Conservation (phyloP, 2,329 filamentous ascomycete genomes). For the Dothiorella sarmentorum region DNA sequence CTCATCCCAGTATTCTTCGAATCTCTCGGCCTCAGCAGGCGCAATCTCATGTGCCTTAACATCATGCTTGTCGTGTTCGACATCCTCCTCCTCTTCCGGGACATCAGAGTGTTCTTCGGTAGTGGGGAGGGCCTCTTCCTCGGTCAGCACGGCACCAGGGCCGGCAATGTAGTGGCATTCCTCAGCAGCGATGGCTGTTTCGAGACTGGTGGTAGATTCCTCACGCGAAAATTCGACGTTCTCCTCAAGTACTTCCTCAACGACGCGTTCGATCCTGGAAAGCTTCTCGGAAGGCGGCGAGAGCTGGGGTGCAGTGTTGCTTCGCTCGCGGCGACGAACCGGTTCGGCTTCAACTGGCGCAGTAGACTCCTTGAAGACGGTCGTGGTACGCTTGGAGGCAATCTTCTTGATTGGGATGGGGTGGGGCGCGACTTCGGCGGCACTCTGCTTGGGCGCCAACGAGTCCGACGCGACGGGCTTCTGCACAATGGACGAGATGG, state of each 20-base stretch:
- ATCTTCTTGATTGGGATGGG: constrained; percentile 1
- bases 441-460: background rate
- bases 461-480: constrained; percentile 1
- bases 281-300: constrained; percentile 11
- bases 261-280: background rate
- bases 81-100: constrained; percentile 34
- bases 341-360: background rate
- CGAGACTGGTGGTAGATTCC: constrained; percentile 14
- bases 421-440: background rate
- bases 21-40: constrained; percentile 39
- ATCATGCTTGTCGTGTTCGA: constrained; percentile 37
- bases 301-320: constrained; percentile 14
- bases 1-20: constrained; percentile 70
- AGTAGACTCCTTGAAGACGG: constrained; percentile 53
- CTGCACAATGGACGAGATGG: background rate
- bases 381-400: constrained; percentile 30
- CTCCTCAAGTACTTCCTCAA: constrained; percentile 7
- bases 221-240: background rate
- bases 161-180: constrained; percentile 11
- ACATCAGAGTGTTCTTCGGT: constrained; percentile 22
- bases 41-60: constrained; percentile 27
- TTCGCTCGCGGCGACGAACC: constrained; percentile 6
- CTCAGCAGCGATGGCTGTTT: constrained; percentile 16
- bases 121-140: constrained; percentile 20
- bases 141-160: background rate